Base-by-base conservation (phyloP, 225 moss, liverwort and hornwort genomes). In the Climacium dendroides region DNA sequence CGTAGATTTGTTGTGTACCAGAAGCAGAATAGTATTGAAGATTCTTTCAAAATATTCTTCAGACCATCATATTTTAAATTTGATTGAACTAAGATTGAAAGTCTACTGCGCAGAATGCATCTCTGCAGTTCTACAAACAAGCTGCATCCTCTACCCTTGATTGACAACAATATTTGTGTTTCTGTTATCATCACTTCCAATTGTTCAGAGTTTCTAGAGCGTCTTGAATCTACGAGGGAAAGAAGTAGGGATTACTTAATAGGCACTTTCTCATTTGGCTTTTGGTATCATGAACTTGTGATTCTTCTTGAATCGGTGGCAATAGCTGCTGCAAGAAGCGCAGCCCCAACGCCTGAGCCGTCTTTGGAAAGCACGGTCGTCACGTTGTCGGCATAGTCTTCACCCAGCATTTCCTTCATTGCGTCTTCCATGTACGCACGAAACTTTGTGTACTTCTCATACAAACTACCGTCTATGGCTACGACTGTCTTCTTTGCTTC, bases 401-500 rank as follows among this genome's bases (percentile, higher is more conserved):
- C 90, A 19, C 96, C 94, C 59, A 96, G 75, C 79, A 95, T 92
- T 83, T 94, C 96, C 64, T 88, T 90, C 81, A 93, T 90, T 25
- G 95, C 96, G 18, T 86, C 87, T 79, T 95, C 94, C 94, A 97
- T 94, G 85, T 97, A 92, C 14, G 72, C 91, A 70, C 96, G 95
- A 82, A 94, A 97, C 89, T 92, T 93, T 7, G 76, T 70, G 86
- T 97, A 95, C 78, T 95, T 94, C 90, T 95, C 97, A 78, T 97
- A 96, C 37, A 97, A 90, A 82, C 97, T 94, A 32, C 97, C 97
- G 74, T 97, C 97, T 89, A 97, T 94, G 66, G 97, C 97, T 25
- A 97, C 91, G 52, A 95, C 95, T 10, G 95, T 96, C 86, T 91
- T 94, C 87, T 78, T 90, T 22, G 90, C 85, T 83, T 86, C 58